Evolutionary conservation across 306 rosid species (phyloP).

Genomic region (Mucuna pruriens): DNA sequence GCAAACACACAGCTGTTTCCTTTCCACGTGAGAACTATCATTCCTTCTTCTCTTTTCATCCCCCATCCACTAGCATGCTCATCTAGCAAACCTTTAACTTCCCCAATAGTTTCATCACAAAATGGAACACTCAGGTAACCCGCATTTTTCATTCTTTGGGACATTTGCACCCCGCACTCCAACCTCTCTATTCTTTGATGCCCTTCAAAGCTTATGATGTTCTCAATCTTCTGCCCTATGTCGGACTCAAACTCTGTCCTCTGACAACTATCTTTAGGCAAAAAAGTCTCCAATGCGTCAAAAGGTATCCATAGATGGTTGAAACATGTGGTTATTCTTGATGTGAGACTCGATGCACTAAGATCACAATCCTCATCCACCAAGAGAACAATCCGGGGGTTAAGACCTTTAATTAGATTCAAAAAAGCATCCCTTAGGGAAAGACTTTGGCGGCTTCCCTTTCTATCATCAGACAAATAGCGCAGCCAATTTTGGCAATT

Average conservation of each 20-base stretch:
- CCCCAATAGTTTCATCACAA: constrained; percentile 66
- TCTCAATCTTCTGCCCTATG: constrained; percentile 86
- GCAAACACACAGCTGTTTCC: constrained; percentile 92
- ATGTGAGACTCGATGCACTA: constrained; percentile 58
- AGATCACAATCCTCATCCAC: constrained; percentile 91
- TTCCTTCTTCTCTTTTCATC: constrained; percentile 87
- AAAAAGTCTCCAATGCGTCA: constrained; percentile 87
- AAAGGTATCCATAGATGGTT: constrained; percentile 96
- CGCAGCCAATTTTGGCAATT: constrained; percentile 88
- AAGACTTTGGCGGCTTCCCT: constrained; percentile 27
- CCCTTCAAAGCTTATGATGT: constrained; percentile 78
- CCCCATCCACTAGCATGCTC: constrained; percentile 99
- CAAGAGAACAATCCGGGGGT: constrained; percentile 69
- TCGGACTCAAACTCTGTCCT: constrained; percentile 89
- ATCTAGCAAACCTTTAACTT: constrained; percentile 79
- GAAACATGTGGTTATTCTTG: constrained; percentile 79
- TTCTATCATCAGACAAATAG: constrained; percentile 58
- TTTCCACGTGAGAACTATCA: constrained; percentile 93
- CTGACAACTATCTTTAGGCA: constrained; percentile 80
- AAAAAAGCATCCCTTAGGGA: constrained; percentile 68
- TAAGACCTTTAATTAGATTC: constrained; percentile 56
- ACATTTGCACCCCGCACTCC: constrained; percentile 59
- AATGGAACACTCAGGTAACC: constrained; percentile 66
- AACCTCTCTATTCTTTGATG: constrained; percentile 72
- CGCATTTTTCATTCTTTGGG: constrained; percentile 62